phyloP scores from a whole-genome alignment of 179 eudicot genomes.

The Spinacia oleracea region DNA sequence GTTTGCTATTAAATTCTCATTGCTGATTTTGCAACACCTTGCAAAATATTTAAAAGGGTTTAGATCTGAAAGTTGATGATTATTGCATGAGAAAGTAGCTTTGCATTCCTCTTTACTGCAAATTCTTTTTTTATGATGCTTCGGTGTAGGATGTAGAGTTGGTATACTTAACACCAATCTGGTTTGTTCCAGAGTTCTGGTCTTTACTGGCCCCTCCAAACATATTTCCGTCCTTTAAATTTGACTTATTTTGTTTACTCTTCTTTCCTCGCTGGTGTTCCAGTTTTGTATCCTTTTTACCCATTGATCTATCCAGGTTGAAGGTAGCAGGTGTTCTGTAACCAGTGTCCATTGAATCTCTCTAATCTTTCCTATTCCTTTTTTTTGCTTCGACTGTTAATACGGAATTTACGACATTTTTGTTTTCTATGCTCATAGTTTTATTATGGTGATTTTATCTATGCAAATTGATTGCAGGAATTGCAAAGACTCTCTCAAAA shows the following conservation, averaged over 20 bases:
- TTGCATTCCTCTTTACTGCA: no score
- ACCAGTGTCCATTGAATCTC: background rate
- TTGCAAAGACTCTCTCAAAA: slow-evolving; percentile 75
- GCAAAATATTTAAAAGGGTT: background rate
- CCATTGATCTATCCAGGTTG: background rate
- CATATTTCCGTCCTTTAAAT: background rate
- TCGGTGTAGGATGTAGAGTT: background rate
- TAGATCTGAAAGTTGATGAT: background rate
- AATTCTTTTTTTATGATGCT: background rate
- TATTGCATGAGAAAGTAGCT: background rate
- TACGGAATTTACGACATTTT: background rate
- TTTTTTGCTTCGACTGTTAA: background rate
- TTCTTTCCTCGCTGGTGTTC: background rate
- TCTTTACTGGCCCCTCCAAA: background rate
- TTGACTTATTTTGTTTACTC: background rate
- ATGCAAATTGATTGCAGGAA: slow-evolving; percentile 51
- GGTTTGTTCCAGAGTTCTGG: background rate
- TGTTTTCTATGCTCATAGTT: slow-evolving; percentile 3
- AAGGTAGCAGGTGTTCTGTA: background rate
- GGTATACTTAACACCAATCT: background rate
- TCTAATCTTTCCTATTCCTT: slow-evolving; percentile 7
- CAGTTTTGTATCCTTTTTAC: background rate
- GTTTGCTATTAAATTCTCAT: background rate
- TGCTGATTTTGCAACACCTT: background rate
- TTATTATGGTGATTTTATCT: background rate